Conservation (phyloP, 345 rosid species). For the Erysimum cheiranthoides region DNA sequence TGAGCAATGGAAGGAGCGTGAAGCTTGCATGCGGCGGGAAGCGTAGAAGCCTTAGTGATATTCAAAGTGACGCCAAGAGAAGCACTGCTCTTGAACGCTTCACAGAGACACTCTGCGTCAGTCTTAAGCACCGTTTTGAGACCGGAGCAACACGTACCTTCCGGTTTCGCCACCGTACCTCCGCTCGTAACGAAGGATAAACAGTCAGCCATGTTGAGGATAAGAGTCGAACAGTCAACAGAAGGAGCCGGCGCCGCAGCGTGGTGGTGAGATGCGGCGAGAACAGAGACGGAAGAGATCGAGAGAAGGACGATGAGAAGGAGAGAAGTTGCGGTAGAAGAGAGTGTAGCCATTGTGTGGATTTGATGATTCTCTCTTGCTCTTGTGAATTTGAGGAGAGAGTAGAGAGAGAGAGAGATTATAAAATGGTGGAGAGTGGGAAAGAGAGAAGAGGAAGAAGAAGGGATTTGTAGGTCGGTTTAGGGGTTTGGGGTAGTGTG, state of each 20-base stretch:
- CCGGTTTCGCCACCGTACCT: constrained; percentile 26
- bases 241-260: constrained; percentile 41
- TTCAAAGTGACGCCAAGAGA: constrained; percentile 51
- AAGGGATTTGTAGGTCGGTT: constrained; percentile 38
- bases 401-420: not conserved
- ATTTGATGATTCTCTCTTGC: not conserved
- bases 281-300: constrained; percentile 11
- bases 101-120: constrained; percentile 52
- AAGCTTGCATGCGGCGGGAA: constrained; percentile 54
- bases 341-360: constrained; percentile 18
- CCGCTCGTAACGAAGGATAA: constrained; percentile 45
- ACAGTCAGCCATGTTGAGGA: constrained; percentile 56
- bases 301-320: constrained; percentile 19
- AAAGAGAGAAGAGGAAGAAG: constrained; percentile 4
- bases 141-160: constrained; percentile 50
- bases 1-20: constrained; percentile 42
- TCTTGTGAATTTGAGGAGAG: not conserved
- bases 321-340: not conserved
- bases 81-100: constrained; percentile 47
- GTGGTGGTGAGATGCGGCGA: constrained; percentile 43
- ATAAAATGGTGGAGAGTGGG: not conserved
- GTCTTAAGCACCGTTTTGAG: constrained; percentile 45
- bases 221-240: constrained; percentile 47
- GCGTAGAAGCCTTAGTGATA: constrained; percentile 45
- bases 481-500: constrained; percentile 4